Conservation (phyloP, 768 basidiomycete species). For the Pulveroboletus sp. region DNA sequence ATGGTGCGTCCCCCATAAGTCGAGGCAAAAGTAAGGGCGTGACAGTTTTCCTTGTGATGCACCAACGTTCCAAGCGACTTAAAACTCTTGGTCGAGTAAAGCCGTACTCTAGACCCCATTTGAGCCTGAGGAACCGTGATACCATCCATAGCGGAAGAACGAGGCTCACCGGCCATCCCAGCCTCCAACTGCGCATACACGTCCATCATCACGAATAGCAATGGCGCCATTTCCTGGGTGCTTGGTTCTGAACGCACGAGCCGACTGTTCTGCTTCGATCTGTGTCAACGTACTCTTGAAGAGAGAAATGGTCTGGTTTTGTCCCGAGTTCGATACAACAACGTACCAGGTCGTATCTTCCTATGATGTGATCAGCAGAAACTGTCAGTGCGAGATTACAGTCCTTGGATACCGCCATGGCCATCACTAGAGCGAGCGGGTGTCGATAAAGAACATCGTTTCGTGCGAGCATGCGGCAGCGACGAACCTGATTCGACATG, state of each 20-base stretch:
- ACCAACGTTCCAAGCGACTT: conserved; percentile 79
- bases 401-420: conserved; percentile 64
- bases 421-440: conserved; percentile 60
- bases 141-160: not conserved
- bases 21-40: conserved; percentile 67
- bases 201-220: conserved; percentile 69
- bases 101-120: conserved; percentile 52
- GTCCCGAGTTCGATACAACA: not conserved
- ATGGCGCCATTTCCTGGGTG: conserved; percentile 76
- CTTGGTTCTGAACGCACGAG: conserved; percentile 52
- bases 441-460: not conserved
- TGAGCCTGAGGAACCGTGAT: not conserved
- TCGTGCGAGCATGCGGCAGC: not conserved
- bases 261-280: conserved; percentile 18
- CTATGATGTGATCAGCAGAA: conserved; percentile 79
- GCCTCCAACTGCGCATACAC: conserved; percentile 82
- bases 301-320: not conserved
- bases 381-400: conserved; percentile 66
- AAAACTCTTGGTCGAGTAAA: conserved; percentile 77
- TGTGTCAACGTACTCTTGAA: conserved; percentile 8
- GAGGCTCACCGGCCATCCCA: conserved; percentile 86
- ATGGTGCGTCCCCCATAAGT: conserved; percentile 3
- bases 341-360: conserved; percentile 56
- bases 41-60: conserved; percentile 78
- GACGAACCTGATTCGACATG: conserved; percentile 70